Percentiles rank a stretch among this genome's conserved stretches.
These are phyloP conservation scores for Alternaria tenuissima DNA, from an alignment of 2,329 filamentous ascomycete species.

Conservation along the genomic window DNA sequence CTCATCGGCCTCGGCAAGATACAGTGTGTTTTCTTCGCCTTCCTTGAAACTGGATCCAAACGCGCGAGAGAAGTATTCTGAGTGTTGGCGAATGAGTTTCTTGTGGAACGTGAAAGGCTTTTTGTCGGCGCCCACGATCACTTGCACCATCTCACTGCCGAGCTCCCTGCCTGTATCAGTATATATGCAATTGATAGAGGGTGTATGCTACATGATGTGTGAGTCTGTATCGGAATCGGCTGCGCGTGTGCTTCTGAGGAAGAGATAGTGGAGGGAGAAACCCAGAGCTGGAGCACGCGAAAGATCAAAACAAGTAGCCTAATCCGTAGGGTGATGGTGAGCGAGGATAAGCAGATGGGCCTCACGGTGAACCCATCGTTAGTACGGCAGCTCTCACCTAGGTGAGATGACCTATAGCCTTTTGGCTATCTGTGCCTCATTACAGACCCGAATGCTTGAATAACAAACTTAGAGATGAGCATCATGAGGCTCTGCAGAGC, in stretches of 20 bases:
- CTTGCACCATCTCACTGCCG: neutral
- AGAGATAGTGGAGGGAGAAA: neutral
- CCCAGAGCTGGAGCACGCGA: no score
- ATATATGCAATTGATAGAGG: neutral
- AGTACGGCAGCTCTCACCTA: neutral
- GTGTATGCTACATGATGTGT: neutral
- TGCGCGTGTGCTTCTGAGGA: neutral
- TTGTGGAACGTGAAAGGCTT: neutral
- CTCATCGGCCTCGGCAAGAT: neutral
- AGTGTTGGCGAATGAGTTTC: neutral
- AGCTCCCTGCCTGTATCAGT: neutral
- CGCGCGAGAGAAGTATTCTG: slow-evolving; percentile 1
- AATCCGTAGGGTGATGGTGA: neutral
- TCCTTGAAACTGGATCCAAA: neutral
- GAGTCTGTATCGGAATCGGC: neutral
- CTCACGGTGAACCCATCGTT: neutral
- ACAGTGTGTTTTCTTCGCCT: neutral
- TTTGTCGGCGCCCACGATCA: neutral
- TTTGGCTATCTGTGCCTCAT: no score
- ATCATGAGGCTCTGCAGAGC: no score
- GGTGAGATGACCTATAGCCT: no score
- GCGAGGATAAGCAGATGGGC: neutral
- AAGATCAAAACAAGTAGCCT: neutral
- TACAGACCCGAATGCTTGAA: no score
- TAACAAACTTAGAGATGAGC: no score